Evolutionary conservation across 495 filamentous ascomycete species (phyloP), one percentile per base, ranked within the genome.

Genomic region (Antarctomyces pellizariae): DNA sequence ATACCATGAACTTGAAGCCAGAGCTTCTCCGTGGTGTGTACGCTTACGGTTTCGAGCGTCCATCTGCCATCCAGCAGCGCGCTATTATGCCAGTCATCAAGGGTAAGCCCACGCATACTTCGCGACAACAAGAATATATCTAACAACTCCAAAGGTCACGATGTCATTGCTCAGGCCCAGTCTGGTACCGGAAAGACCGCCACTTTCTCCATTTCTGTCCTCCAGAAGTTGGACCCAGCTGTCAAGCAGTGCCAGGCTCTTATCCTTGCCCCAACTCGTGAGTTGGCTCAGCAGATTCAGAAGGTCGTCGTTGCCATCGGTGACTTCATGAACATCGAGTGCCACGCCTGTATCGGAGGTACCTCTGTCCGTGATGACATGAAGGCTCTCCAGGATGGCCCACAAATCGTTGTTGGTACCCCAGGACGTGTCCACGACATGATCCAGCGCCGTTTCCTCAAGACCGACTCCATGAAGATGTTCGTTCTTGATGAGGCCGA

Each of bases 61-160:
- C 86, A 19, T 97, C 86, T 59, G 89, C 86, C 52, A 93, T 97
- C 36, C 86, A 97, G 71, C 79, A 90, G 68, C 84, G 89, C 45
- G 86, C 86, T 39, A 97, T 97, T 55, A 86, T 93, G 74, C 86
- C 84, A 37, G 84, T 97, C 48, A 92, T 93, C 64, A 91, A 95
- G 67, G 86, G 86, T 93, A 63, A 47, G 76, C 63, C 36, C 22
- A 39, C 29, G n/a, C 7, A 22, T 9, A 7, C 19, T 30, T 22
- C 21, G 15, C 23, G 12, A 4, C 13, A 13, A 25, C 33, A 13
- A 36, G 25, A 11, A 16, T 29, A 30, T 31, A 33, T 25, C 39
- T 56, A 32, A 50, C 42, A 22, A 33, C 31, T 26, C 23, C 31
- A 33, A 34, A 91, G 83, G 83, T 43, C 80, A 76, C 58, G 86